Evolutionary conservation across 371 early-diverging fungal genomes (phyloP).

Genomic region (Mortierella polycephala): DNA sequence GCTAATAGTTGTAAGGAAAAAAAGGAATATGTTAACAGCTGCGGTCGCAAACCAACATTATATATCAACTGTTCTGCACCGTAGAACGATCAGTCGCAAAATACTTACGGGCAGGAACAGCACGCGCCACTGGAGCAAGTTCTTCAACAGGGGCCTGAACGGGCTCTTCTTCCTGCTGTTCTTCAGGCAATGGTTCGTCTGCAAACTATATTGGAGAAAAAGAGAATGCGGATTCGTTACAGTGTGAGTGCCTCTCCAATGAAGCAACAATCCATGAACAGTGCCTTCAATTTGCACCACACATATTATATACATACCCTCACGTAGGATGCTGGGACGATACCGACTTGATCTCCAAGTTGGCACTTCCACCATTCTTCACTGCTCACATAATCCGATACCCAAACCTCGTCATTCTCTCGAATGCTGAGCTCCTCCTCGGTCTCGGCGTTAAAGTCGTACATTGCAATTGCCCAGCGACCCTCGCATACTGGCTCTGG

Average conservation of each 20-base stretch:
- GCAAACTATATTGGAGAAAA: slow-evolving; percentile 22
- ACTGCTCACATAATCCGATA: slow-evolving; percentile 77
- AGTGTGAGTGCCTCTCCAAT: background rate
- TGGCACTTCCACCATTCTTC: slow-evolving; percentile 83
- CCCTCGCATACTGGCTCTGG: slow-evolving; percentile 55
- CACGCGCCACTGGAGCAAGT: slow-evolving; percentile 32
- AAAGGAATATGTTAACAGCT: background rate
- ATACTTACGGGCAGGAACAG: slow-evolving; percentile 34
- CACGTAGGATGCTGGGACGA: slow-evolving; percentile 68
- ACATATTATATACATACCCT: slow-evolving; percentile 26
- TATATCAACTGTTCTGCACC: background rate
- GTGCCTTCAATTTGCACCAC: background rate
- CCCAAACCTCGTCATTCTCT: slow-evolving; percentile 80
- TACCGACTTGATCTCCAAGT: slow-evolving; percentile 58
- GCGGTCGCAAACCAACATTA: background rate
- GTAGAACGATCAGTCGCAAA: background rate
- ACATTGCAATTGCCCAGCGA: slow-evolving; percentile 74
- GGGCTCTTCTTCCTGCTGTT: slow-evolving; percentile 21
- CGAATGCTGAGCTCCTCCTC: slow-evolving; percentile 80
- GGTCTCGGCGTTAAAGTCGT: slow-evolving; percentile 79
- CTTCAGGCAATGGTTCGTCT: slow-evolving; percentile 44
- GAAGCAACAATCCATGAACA: no score
- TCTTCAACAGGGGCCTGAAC: slow-evolving; percentile 23
- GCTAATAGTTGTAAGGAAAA: slow-evolving; percentile 12
- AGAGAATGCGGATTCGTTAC: background rate